These are phyloP conservation scores for Lentinus brumalis DNA, from an alignment of 768 basidiomycete genomes.

Conservation along the genomic window DNA sequence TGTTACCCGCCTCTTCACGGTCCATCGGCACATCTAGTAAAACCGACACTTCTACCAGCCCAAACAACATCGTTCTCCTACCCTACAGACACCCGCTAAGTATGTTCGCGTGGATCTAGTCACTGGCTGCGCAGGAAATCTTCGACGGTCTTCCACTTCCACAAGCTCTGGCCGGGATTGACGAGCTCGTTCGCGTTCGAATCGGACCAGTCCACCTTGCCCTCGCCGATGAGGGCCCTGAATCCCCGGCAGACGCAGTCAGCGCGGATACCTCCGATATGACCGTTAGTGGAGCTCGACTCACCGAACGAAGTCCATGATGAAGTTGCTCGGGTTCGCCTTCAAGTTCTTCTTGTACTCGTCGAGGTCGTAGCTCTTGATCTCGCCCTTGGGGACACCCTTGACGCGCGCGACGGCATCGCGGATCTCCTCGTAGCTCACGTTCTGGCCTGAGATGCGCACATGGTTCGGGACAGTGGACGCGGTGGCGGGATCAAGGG, in stretches of 20 bases:
- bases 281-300: not conserved
- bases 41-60: too few relatives aligned
- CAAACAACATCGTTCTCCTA: too few relatives aligned
- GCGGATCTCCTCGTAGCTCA: constrained; percentile 13
- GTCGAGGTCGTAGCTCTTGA: constrained; percentile 16
- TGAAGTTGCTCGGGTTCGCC: constrained; percentile 7
- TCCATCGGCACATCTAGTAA: too few relatives aligned
- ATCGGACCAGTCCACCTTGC: constrained; percentile 20
- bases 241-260: too few relatives aligned
- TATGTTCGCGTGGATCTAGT: too few relatives aligned
- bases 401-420: constrained; percentile 15
- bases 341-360: constrained; percentile 13
- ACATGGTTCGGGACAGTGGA: constrained; percentile 22
- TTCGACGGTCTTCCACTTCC: constrained; percentile 28
- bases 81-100: too few relatives aligned
- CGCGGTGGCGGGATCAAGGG: constrained; percentile 16
- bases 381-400: constrained; percentile 13
- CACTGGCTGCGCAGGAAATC: not conserved
- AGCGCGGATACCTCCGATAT: too few relatives aligned
- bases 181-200: constrained; percentile 26
- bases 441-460: constrained; percentile 20
- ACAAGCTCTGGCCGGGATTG: constrained; percentile 22
- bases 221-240: constrained; percentile 22
- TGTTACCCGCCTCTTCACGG: too few relatives aligned
- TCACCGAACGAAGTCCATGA: constrained; percentile 13